Percentiles rank a stretch among this genome's conserved stretches.
Conservation (phyloP, 805 yeast genomes). For the Wickerhamomyces chaumierensis region DNA sequence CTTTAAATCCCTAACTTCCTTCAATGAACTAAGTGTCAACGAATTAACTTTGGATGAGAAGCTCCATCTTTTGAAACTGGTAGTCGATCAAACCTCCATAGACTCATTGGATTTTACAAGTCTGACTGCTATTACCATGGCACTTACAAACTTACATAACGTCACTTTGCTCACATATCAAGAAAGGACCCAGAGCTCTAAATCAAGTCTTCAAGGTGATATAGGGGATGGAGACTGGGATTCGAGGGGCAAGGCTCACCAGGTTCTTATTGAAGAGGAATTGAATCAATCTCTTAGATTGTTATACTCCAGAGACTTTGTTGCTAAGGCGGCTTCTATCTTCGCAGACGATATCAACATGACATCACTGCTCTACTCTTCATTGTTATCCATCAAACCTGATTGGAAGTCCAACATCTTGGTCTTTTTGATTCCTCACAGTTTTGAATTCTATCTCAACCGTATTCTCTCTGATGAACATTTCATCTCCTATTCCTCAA, state of each 20-base stretch:
- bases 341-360: conserved; percentile 11
- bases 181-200: neutral
- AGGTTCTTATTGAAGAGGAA: conserved; percentile 4
- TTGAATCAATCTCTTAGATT: conserved; percentile 5
- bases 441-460: conserved; percentile 23
- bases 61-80: conserved; percentile 1
- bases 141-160: conserved; percentile 4
- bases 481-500: conserved; percentile 1
- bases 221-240: conserved; percentile 1
- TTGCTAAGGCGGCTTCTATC: conserved; percentile 12
- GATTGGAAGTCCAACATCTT: conserved; percentile 26
- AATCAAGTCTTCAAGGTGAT: neutral
- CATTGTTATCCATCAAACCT: conserved; percentile 28
- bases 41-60: conserved; percentile 1
- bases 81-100: conserved; percentile 1
- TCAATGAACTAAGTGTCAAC: neutral
- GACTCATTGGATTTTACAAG: neutral
- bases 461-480: conserved; percentile 13
- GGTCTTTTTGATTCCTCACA: conserved; percentile 30
- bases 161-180: conserved; percentile 5
- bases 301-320: conserved; percentile 17
- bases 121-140: conserved; percentile 1
- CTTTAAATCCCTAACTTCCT: neutral
- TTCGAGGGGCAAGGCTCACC: too few species aligned
- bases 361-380: conserved; percentile 17